These are phyloP conservation scores for Sinapis alba DNA, from an alignment of 441 rosid species.

Conservation along the genomic window DNA sequence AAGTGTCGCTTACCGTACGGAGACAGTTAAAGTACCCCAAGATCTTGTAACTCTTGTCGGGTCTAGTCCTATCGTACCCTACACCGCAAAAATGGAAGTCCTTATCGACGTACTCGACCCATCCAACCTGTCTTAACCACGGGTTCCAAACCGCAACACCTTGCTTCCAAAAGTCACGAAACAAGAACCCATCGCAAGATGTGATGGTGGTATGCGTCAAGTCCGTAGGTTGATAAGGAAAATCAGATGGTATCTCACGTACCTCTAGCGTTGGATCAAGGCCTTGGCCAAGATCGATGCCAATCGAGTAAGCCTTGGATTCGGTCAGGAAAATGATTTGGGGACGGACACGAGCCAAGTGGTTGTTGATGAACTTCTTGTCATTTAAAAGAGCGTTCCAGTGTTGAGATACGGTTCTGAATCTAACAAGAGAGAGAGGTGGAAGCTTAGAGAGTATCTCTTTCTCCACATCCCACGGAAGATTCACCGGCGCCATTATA, in stretches of 20 bases:
- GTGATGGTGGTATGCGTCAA: not conserved
- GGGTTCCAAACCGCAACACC: constrained; percentile 20
- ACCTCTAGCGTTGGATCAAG: not conserved
- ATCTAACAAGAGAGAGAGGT: constrained; percentile 14
- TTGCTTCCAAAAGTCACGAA: not conserved
- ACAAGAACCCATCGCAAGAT: constrained; percentile 5
- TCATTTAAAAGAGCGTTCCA: constrained; percentile 21
- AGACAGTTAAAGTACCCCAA: not conserved
- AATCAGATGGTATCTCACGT: not conserved
- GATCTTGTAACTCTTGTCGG: not conserved
- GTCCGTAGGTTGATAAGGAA: not conserved
- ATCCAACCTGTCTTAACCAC: not conserved
- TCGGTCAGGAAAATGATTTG: no score
- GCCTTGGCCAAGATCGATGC: not conserved
- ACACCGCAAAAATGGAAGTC: not conserved
- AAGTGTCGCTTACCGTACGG: not conserved
- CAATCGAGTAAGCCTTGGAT: not conserved
- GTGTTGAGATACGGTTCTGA: not conserved
- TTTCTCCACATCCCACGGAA: not conserved
- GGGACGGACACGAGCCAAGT: no score
- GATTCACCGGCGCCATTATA: not conserved
- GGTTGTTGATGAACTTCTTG: not conserved
- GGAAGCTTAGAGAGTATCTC: not conserved
- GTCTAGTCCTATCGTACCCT: constrained; percentile 3
- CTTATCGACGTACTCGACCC: not conserved